Percentiles rank a stretch among this genome's conserved stretches.
Evolutionary conservation across 2,329 filamentous ascomycete species (phyloP).

Genomic region (Trichoderma sp.): DNA sequence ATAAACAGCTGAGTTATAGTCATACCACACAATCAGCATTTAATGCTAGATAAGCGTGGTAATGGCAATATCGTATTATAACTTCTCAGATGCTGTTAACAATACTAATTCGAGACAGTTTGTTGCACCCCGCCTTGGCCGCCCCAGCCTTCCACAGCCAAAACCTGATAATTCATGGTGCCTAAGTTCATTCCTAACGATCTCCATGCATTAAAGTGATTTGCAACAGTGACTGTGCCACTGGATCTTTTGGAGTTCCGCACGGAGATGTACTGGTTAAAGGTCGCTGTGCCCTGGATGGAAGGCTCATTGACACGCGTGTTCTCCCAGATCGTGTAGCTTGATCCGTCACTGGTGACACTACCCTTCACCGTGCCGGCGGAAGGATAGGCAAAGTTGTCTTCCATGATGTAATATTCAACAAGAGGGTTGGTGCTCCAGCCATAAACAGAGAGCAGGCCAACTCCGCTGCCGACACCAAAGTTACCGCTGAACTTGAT

Average conservation of each 20-base stretch:
- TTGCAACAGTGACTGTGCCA: constrained; percentile 46
- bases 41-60: background rate
- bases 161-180: constrained; percentile 51
- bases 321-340: constrained; percentile 39
- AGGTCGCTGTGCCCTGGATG: constrained; percentile 49
- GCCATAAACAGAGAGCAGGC: constrained; percentile 41
- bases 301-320: constrained; percentile 43
- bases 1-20: too few relatives aligned
- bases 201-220: constrained; percentile 47
- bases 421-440: constrained; percentile 38
- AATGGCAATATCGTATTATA: background rate
- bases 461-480: constrained; percentile 30
- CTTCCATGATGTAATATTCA: constrained; percentile 41
- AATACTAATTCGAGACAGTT: background rate
- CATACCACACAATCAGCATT: too few relatives aligned
- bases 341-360: constrained; percentile 37
- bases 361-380: constrained; percentile 35
- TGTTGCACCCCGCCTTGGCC: constrained; percentile 30
- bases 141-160: constrained; percentile 56
- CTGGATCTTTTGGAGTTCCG: constrained; percentile 12
- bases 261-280: constrained; percentile 45
- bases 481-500: constrained; percentile 14
- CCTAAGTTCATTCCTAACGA: constrained; percentile 48
- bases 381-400: constrained; percentile 38
- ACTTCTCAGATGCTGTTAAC: background rate